A percentile compares a stretch with the other conserved stretches of the same genome.
phyloP scores from a whole-genome alignment of 2,329 filamentous ascomycete species.

The Xenoacremonium recifei region DNA sequence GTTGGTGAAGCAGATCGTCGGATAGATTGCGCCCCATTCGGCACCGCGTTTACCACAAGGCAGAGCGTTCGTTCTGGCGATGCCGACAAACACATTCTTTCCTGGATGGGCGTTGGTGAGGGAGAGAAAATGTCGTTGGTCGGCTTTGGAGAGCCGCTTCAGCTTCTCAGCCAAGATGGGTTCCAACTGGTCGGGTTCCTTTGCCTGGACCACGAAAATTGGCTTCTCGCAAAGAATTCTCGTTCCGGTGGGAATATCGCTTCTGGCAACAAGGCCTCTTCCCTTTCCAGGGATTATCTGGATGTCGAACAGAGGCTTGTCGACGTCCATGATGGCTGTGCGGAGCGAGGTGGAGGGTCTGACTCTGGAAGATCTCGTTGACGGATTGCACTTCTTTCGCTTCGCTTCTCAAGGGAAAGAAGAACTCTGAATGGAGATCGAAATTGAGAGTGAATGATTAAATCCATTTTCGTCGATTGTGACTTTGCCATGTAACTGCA shows the following conservation, averaged over 20 bases:
- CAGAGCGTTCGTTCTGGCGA: neutral
- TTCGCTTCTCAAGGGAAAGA: no score
- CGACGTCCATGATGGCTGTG: neutral
- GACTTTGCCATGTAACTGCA: no score
- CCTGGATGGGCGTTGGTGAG: neutral
- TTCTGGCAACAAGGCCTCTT: neutral
- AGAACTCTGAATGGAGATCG: no score
- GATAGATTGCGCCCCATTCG: neutral
- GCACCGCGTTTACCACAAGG: neutral
- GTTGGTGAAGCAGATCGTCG: conserved; percentile 1
- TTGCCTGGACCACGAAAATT: neutral
- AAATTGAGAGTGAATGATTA: no score
- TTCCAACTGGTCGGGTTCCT: neutral
- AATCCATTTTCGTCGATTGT: no score
- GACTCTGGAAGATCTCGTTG: no score
- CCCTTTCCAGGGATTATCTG: neutral
- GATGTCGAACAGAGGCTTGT: neutral
- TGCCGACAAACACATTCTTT: neutral
- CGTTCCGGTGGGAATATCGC: neutral
- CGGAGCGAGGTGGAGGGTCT: no score
- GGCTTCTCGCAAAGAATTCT: neutral
- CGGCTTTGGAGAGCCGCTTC: neutral
- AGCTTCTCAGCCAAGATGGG: neutral
- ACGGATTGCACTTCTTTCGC: no score
- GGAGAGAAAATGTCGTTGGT: neutral